Evolutionary conservation across 257 asterid genomes (phyloP).

Genomic region (Thymus mandschuricus): DNA sequence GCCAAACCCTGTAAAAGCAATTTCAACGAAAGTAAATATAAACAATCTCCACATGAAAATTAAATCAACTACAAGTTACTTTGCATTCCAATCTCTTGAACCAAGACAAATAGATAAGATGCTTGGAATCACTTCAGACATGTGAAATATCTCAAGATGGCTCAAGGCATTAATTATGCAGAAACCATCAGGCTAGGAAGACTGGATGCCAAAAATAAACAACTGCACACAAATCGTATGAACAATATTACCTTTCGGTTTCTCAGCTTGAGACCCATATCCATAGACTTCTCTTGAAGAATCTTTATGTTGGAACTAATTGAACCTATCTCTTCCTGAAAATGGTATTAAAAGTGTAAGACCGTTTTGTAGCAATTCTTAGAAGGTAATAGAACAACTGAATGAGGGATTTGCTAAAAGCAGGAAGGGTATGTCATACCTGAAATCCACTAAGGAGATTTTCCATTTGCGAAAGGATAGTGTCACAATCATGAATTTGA

Average conservation of each 20-base stretch:
- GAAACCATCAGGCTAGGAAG: neutral
- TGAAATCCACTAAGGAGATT: conserved; percentile 93
- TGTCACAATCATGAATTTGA: conserved; percentile 94
- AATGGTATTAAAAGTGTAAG: conserved; percentile 30
- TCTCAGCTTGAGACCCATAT: conserved; percentile 97
- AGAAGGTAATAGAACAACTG: conserved; percentile 3
- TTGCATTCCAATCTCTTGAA: conserved; percentile 11
- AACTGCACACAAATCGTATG: conserved; percentile 4
- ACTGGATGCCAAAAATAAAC: conserved; percentile 3
- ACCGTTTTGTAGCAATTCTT: conserved; percentile 27
- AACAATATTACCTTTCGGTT: conserved; percentile 81
- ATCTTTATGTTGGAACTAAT: conserved; percentile 96
- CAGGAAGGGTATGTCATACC: conserved; percentile 50
- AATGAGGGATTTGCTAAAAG: conserved; percentile 5
- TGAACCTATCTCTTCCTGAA: conserved; percentile 93
- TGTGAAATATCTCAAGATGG: conserved; percentile 8
- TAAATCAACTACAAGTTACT: conserved; percentile 11
- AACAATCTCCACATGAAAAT: conserved; percentile 27
- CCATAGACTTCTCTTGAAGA: conserved; percentile 98
- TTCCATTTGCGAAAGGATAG: conserved; percentile 94
- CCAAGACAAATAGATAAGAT: conserved; percentile 6
- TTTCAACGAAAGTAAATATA: conserved; percentile 19
- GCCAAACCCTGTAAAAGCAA: conserved; percentile 26
- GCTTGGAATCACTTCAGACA: conserved; percentile 9
- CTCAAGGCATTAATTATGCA: conserved; percentile 14